A percentile compares a stretch with the other conserved stretches of the same genome.
Evolutionary conservation across 2,329 filamentous ascomycete species (phyloP).

Genomic region (Didymella exigua): DNA sequence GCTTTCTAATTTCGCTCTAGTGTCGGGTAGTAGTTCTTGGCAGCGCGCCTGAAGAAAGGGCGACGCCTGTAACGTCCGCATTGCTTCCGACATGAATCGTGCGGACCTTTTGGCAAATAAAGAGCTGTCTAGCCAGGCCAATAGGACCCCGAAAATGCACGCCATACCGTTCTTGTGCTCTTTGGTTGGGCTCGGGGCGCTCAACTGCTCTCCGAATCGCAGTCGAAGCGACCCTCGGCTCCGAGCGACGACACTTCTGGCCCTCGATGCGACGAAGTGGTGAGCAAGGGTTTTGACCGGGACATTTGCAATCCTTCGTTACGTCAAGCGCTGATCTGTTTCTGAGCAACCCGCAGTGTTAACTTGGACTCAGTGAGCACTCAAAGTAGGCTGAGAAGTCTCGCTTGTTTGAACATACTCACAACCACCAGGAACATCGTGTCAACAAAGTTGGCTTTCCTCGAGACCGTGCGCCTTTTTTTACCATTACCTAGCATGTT

Average conservation of each 20-base stretch:
- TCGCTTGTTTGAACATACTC: not conserved
- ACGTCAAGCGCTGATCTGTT: slow-evolving; percentile 6
- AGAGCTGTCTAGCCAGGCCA: not conserved
- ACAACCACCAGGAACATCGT: no score
- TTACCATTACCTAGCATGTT: not conserved
- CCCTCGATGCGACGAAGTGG: slow-evolving; percentile 11
- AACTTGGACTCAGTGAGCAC: no score
- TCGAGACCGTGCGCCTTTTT: not conserved
- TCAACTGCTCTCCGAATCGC: not conserved
- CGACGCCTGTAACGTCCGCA: slow-evolving; percentile 3
- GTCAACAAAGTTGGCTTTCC: not conserved
- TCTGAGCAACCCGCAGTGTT: no score
- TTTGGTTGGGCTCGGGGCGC: not conserved
- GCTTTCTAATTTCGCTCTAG: not conserved
- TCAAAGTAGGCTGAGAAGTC: not conserved
- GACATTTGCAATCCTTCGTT: slow-evolving; percentile 2
- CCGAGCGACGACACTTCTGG: not conserved
- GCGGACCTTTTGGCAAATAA: not conserved
- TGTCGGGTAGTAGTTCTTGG: not conserved
- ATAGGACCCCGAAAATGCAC: not conserved
- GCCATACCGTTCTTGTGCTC: not conserved
- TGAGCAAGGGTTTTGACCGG: not conserved
- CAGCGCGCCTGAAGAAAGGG: slow-evolving; percentile 3
- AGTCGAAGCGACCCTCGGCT: not conserved
- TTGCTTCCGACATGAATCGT: slow-evolving; percentile 9